Base-by-base conservation (phyloP, 2,329 filamentous ascomycete species). In the Trichoderma aggressivum region DNA sequence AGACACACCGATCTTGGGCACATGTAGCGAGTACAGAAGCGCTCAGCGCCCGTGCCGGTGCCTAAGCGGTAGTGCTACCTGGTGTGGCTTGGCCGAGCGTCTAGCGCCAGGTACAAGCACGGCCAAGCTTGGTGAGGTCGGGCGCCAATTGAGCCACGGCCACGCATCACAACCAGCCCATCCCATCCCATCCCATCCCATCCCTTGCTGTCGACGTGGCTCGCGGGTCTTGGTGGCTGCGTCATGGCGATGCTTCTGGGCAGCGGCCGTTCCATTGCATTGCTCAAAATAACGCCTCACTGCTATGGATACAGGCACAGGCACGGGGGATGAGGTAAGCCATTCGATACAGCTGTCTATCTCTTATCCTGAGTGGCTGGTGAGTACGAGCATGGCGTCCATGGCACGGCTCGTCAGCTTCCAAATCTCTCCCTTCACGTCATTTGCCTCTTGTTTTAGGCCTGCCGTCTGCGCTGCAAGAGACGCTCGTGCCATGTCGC, bases 71-170 rank as follows among this genome's bases (percentile, higher is more conserved):
- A 64, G 55, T 18, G 26, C 30, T 55, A 34, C 21, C 21, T 36
- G 11, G 11, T 36, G 18, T 43, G 62, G 47, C 65, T 50, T 53
- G 53, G 55, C 55, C 14, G 36, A n/a, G 53, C 26, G 26, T 30
- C 39, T 70, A 70, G 66, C 66, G 66, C 39, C 55, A 70, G 66
- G 66, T 70, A 70, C 66, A 34, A 32, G 55, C 64, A 58, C 26
- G 55, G 60, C 16, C 16, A 43, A 47, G 36, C 61, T 28, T 50
- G 36, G 47, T 39, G 21, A 61, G 58, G 47, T 70, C 47, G 12
- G 67, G 67, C 67, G 59, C 67, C 67, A 63, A 59, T 67, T 21
- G 34, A 66, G 50, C 53, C 63, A 56, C 63, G 50, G 18, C 64
- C 24, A 47, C 26, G n/a, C 61, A 50, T 53, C 7, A 8, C 39